phyloP scores from a whole-genome alignment of 2,329 filamentous ascomycete species.

The Cordyceps tenuipes region DNA sequence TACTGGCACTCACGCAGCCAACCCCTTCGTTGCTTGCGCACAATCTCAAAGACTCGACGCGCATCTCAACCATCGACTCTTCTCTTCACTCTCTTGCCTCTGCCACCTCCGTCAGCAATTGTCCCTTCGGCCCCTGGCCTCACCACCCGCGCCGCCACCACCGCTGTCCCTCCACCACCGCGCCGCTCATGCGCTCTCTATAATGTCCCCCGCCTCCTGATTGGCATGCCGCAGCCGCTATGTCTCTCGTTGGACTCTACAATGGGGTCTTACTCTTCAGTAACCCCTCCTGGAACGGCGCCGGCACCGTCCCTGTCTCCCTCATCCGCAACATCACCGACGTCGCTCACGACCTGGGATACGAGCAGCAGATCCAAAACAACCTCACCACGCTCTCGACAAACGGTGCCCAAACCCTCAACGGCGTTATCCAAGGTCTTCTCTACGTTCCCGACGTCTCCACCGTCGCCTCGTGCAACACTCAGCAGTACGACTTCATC shows the following conservation, averaged over 20 bases:
- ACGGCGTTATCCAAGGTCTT: constrained; percentile 63
- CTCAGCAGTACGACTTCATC: constrained; percentile 55
- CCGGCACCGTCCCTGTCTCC: constrained; percentile 41
- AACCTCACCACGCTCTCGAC: constrained; percentile 72
- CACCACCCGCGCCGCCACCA: not conserved
- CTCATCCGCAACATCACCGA: constrained; percentile 50
- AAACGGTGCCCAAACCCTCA: constrained; percentile 50
- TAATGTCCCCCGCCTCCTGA: constrained; percentile 8
- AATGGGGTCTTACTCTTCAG: constrained; percentile 51
- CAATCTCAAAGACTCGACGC: not conserved
- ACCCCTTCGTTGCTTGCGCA: not conserved
- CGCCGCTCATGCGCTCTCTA: constrained; percentile 8
- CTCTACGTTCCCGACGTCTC: constrained; percentile 74
- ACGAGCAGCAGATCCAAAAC: constrained; percentile 39
- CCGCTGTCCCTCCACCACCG: not conserved
- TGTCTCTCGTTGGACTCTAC: constrained; percentile 38
- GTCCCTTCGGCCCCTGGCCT: not conserved
- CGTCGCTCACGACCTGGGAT: constrained; percentile 42
- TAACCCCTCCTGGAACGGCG: constrained; percentile 47
- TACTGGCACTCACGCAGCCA: not conserved
- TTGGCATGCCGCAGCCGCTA: constrained; percentile 11
- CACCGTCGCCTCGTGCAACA: constrained; percentile 50
- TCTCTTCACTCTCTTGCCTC: not conserved
- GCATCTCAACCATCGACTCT: not conserved
- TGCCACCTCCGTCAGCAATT: not conserved